Conservation (phyloP, 2,329 filamentous ascomycete species). For the Aureobasidium sp. region DNA sequence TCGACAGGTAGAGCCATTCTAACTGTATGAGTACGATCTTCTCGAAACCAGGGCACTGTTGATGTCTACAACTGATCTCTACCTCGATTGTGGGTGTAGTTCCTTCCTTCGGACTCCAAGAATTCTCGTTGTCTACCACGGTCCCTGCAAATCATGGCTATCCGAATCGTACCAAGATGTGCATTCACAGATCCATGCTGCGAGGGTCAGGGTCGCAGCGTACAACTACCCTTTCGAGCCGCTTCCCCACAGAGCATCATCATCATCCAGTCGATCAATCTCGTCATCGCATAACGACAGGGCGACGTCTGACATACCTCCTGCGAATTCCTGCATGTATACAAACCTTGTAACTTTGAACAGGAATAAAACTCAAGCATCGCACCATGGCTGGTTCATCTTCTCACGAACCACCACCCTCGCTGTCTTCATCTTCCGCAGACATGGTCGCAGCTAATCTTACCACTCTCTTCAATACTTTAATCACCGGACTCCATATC, state of each 20-base stretch:
- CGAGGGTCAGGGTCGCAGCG: background rate
- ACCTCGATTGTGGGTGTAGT: too few relatives aligned
- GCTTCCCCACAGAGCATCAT: background rate
- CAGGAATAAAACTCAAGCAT: background rate
- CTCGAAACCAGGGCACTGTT: too few relatives aligned
- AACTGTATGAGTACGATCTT: too few relatives aligned
- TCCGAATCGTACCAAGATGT: background rate
- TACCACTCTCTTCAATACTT: slow-evolving; percentile 19
- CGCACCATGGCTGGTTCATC: background rate
- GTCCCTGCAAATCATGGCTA: background rate
- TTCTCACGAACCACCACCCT: background rate
- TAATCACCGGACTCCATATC: slow-evolving; percentile 46
- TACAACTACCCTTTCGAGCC: background rate
- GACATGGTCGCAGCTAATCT: slow-evolving; percentile 15
- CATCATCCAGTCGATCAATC: background rate
- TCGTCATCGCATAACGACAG: background rate
- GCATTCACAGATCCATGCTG: background rate
- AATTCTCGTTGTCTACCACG: background rate
- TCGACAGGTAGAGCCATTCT: too few relatives aligned
- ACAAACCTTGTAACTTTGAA: background rate
- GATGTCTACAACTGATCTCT: too few relatives aligned
- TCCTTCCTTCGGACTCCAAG: background rate
- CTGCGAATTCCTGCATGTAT: background rate
- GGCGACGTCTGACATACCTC: background rate
- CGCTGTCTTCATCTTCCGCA: background rate